Evolutionary conservation across 805 yeast genomes (phyloP).

Genomic region (Lipomyces spencermartinsiae): DNA sequence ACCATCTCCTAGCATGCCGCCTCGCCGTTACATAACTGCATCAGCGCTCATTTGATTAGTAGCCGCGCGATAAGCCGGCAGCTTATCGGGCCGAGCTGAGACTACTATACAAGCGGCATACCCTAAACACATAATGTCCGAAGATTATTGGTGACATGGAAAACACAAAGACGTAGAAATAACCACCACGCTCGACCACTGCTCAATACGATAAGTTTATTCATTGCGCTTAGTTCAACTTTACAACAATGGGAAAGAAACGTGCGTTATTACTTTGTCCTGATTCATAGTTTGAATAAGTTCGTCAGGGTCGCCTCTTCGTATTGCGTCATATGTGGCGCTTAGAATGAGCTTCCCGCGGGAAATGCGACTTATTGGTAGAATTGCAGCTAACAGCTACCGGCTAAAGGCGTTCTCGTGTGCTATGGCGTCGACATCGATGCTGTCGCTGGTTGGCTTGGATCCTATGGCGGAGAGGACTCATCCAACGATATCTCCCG

Average conservation of each 20-base stretch:
- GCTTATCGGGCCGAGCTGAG: no score
- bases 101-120: no score
- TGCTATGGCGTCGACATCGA: constrained; percentile 51
- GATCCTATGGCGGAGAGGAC: constrained; percentile 51
- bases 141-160: no score
- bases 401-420: constrained; percentile 45
- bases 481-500: constrained; percentile 49
- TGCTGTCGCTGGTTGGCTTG: constrained; percentile 51
- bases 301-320: not conserved
- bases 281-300: not conserved
- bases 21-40: no score
- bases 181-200: not conserved
- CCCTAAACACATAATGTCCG: no score
- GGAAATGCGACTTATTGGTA: not conserved
- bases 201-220: not conserved
- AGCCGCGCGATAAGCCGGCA: no score
- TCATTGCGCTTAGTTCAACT: not conserved
- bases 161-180: not conserved
- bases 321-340: not conserved
- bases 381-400: constrained; percentile 13
- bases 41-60: no score
- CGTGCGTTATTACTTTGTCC: constrained; percentile 25
- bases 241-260: constrained; percentile 37
- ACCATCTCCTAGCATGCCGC: no score
- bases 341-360: not conserved